phyloP scores from a whole-genome alignment of 2,329 filamentous ascomycete species.

The Ophiosphaerella korrae region DNA sequence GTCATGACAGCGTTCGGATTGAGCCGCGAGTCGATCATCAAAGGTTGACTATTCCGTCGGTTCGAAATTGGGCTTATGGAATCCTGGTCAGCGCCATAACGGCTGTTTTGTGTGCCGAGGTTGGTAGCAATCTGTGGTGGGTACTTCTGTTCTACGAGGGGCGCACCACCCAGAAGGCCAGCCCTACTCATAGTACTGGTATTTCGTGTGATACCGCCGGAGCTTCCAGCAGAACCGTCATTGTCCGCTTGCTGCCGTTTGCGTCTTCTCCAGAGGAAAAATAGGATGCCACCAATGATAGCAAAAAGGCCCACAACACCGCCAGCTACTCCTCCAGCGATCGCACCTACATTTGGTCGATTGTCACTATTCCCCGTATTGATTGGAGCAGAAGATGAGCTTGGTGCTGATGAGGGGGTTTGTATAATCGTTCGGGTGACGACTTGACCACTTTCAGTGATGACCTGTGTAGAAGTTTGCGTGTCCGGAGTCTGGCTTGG shows the following conservation, averaged over 20 bases:
- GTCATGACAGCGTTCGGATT: conserved; percentile 55
- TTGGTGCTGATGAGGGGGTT: conserved; percentile 26
- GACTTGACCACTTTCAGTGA: conserved; percentile 51
- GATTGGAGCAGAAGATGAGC: conserved; percentile 13
- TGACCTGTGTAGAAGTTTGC: conserved; percentile 27
- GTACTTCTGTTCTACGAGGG: conserved; percentile 22
- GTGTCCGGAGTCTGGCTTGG: conserved; percentile 3
- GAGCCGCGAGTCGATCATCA: conserved; percentile 55
- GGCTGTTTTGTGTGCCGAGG: conserved; percentile 33
- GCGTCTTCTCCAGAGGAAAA: conserved; percentile 48
- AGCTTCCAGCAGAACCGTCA: conserved; percentile 14
- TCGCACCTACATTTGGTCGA: conserved; percentile 47
- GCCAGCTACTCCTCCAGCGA: conserved; percentile 54
- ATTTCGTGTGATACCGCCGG: conserved; percentile 46
- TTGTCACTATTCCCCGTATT: conserved; percentile 13
- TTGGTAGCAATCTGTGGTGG: conserved; percentile 35
- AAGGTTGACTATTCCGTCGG: conserved; percentile 50
- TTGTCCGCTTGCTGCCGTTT: conserved; percentile 27
- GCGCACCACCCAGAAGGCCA: conserved; percentile 46
- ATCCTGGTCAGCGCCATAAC: conserved; percentile 29
- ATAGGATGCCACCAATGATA: conserved; percentile 43
- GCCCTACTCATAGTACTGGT: conserved; percentile 56
- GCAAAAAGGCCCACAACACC: conserved; percentile 45
- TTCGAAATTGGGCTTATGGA: conserved; percentile 43
- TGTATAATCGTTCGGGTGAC: conserved; percentile 53